Evolutionary conservation across 202 grass and related monocot species (phyloP).

Genomic region (Dendrocalamus latiflorus): DNA sequence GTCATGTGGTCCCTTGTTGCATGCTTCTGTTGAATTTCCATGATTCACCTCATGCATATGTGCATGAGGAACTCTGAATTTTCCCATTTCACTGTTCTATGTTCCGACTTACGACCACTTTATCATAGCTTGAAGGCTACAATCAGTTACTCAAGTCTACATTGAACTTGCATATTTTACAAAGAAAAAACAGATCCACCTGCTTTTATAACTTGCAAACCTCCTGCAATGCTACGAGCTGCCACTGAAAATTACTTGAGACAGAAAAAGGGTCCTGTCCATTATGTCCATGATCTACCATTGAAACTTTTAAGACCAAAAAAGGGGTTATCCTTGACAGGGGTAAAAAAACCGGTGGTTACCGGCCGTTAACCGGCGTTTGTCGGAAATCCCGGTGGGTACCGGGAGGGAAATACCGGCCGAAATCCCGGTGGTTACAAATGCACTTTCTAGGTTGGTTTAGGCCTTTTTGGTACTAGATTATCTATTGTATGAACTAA

Average conservation of each 20-base stretch:
- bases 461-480: too few relatives aligned
- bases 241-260: not conserved
- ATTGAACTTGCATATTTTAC: not conserved
- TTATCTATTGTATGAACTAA: too few relatives aligned
- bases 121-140: not conserved
- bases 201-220: not conserved
- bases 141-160: not conserved
- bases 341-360: too few relatives aligned
- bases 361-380: too few relatives aligned
- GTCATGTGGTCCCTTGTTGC: not conserved
- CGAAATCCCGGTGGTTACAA: too few relatives aligned
- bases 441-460: too few relatives aligned
- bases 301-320: not conserved
- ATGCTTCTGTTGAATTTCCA: not conserved
- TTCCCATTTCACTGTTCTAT: not conserved
- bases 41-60: not conserved
- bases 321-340: too few relatives aligned
- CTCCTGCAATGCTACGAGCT: not conserved
- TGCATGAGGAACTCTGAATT: not conserved
- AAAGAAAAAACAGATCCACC: not conserved
- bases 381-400: too few relatives aligned
- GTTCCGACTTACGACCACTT: not conserved
- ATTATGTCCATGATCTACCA: not conserved
- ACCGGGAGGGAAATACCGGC: too few relatives aligned
- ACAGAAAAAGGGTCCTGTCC: not conserved